Percentiles rank a stretch among this genome's conserved stretches.
Evolutionary conservation across 306 rosid species (phyloP).

Genomic region (Leucaena leucocephala): DNA sequence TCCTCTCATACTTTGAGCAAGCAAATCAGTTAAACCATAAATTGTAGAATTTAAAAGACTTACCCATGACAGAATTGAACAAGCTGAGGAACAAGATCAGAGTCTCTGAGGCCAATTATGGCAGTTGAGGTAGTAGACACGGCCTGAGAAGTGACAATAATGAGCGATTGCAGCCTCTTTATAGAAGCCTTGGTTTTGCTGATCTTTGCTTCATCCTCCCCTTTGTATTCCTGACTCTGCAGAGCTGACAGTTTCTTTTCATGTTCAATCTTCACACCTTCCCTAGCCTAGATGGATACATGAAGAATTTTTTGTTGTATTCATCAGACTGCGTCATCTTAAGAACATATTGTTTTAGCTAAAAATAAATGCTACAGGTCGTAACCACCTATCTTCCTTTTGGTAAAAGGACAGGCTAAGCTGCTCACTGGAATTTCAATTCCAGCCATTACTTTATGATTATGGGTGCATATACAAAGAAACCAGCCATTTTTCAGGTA

Average conservation of each 20-base stretch:
- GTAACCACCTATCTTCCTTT: conserved; percentile 23
- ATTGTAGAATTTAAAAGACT: conserved; percentile 35
- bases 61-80: conserved; percentile 93
- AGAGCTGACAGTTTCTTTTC: conserved; percentile 78
- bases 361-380: conserved; percentile 42
- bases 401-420: conserved; percentile 28
- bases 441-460: conserved; percentile 31
- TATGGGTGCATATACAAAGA: conserved; percentile 24
- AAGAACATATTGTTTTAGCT: conserved; percentile 36
- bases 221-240: conserved; percentile 93
- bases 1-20: conserved; percentile 3
- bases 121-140: conserved; percentile 92
- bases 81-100: conserved; percentile 96
- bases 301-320: conserved; percentile 34
- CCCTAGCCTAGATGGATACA: conserved; percentile 71
- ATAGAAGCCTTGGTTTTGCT: conserved; percentile 91
- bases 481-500: conserved; percentile 26
- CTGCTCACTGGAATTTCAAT: conserved; percentile 33
- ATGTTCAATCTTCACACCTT: conserved; percentile 90
- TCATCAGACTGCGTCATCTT: conserved; percentile 39
- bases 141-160: conserved; percentile 91
- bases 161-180: conserved; percentile 81
- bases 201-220: conserved; percentile 84
- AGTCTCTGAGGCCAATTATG: conserved; percentile 74
- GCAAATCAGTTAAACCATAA: conserved; percentile 19